Evolutionary conservation across 768 basidiomycete genomes (phyloP), one percentile per base, ranked within the genome.

Genomic region (Thelephora aurantiotincta): DNA sequence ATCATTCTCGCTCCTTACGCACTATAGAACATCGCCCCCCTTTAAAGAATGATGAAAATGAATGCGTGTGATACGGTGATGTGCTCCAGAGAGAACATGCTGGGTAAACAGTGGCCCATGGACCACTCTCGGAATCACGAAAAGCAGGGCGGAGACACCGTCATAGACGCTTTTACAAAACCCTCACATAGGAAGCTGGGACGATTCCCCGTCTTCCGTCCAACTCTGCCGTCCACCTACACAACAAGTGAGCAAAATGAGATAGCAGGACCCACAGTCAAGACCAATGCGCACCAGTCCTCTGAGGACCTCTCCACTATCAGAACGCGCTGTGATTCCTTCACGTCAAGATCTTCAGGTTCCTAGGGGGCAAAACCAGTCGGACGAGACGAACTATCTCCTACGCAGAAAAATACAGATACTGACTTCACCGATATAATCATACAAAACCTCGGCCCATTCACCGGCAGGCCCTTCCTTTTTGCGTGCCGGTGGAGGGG

Each of bases 361-460:
- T 86, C 85, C 85, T 88, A 48, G 33, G 47, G 0, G 51, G 30
- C n/a, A 35, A 23, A 16, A 47, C 23, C 45, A 50, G 43, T 38
- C 22, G 38, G 14, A 14, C 7, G 14, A 14, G 16, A 6, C 2
- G 18, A 41, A 16, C 11, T 5, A 9, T 41, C 38, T 18, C 16
- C 14, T 16, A 14, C 14, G 14, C 38, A 22, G 18, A 14, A 22
- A 16, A 14, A 18, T 22, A 11, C 16, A 3, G 5, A 12, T n/a
- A 52, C 64, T 35, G 53, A 86, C 85, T 55, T 67, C 65, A 45
- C 83, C 78, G 37, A 65, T 65, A 64, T 83, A 89, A 50, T 83
- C 84, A 56, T 88, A 89, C 60, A 85, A 54, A 4, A 68, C 86
- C 55, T 87, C 78, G 13, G 75, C 83, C 86, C 86, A 89, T 51